Evolutionary conservation across 2,329 filamentous ascomycete genomes (phyloP), one percentile per base, ranked within the genome.

Genomic region (Curvularia lunata): DNA sequence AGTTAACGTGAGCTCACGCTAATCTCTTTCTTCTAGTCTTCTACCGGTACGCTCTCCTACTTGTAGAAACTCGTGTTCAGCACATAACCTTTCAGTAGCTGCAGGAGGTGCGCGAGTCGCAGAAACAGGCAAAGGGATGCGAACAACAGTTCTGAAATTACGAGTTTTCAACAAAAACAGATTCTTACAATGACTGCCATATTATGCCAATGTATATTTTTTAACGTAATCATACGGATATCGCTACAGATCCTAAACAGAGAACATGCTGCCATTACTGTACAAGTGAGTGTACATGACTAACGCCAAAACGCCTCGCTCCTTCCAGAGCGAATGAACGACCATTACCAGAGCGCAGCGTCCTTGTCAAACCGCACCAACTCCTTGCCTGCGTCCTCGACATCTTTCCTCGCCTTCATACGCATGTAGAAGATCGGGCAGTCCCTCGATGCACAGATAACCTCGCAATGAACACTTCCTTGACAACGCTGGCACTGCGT

Each of bases 391-490:
- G 89, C 89, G 80, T 99, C 95, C 77, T 98, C 94, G 38, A 98
- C 88, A 76, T 99, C 95, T 83, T 99, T 99, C 85, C 97, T 96
- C 30, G 94, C 94, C 84, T 99, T 99, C 95, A 99, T 99, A 4
- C 95, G 88, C 95, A 99, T 99, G 78, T 99, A 99, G 78, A 99
- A 99, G 72, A 99, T 99, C 1, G 95, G 95, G 75, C 95, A 99
- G 81, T 99, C 95, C 76, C 92, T 91, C 75, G 90, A 94, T 62
- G 90, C 93, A 81, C 95, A 99, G 68, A 99, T 98, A 53, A 99
- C 96, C 78, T 99, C 95, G 76, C 92, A 95, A 80, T 99, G 95
- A 85, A 99, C 90, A 80, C 92, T 97, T 53, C 93, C 95, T 80
- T 99, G 95, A 77, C 95, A 99, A 41, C 95, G 85, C 81, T 99